Base-by-base conservation (phyloP, 371 early-diverging fungal genomes). In the Coemansia sp. region DNA sequence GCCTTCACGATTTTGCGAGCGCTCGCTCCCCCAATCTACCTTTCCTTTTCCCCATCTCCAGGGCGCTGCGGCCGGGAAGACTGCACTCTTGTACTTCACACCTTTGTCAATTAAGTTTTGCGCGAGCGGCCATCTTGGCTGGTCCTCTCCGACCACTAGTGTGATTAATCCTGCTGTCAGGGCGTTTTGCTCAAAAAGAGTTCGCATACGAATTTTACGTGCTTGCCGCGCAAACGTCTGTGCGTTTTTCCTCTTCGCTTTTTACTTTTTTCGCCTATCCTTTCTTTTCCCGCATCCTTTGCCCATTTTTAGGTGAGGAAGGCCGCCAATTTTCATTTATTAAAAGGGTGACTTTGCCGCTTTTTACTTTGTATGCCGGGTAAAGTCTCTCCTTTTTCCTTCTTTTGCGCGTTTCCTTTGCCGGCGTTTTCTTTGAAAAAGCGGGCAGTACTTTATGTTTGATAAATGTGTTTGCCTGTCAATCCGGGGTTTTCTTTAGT, bases 391-490 rank as follows among this genome's bases (percentile, higher is more conserved):
- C 38, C 38, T 43, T 43, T 43, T 43, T 43, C 42, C 16, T 43
- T 43, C 12, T 43, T 43, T 43, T 5, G 43, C 47, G 20, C 9
- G 9, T 54, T n/a, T 39, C 26, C 36, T 36, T 54, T 54, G 36
- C 55, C 9, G 55, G n/a, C 20, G 11, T 50, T 31, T 30, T 50
- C 30, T 50, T 50, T 50, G 50, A 50, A 50, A 50, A 10, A 26
- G 11, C 10, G 11, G 26, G 50, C 50, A 50, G 11, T 33, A 26
- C 26, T 50, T 26, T 50, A 31, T 30, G 26, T 11, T 50, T 50
- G 55, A 54, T 54, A 54, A 54, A 54, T 54, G 26, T 16, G 16
- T 54, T 36, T 54, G 36, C n/a, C 55, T 12, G 14, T 10, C 11
- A 54, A 34, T n/a, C 55, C 36, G 34, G 11, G 20, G 8, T 9